Conservation (phyloP, 257 asterid species). For the Thymus mandschuricus region DNA sequence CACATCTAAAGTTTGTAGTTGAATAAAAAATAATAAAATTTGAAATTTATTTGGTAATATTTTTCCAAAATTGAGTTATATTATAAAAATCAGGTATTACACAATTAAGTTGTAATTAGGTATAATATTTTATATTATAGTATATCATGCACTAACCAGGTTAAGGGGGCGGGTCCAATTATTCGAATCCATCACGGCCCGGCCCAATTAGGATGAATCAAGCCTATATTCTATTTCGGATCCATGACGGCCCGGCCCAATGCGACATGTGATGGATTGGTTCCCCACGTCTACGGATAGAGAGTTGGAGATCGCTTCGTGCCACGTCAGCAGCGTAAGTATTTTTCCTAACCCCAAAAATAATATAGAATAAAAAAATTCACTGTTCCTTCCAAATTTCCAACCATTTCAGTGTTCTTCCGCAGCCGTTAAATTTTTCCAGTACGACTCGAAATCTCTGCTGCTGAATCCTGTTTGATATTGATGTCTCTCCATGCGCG, state of each 20-base stretch:
- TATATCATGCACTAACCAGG: no score
- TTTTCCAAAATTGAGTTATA: no score
- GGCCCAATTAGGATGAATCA: conserved; percentile 46
- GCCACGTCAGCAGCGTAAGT: conserved; percentile 39
- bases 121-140: no score
- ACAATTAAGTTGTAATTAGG: no score
- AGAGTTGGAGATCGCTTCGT: conserved; percentile 11
- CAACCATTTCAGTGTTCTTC: conserved; percentile 32
- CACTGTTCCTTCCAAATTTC: conserved; percentile 31
- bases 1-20: no score
- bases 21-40: no score
- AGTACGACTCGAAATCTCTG: conserved; percentile 8
- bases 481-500: conserved; percentile 65
- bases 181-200: conserved; percentile 8
- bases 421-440: conserved; percentile 2
- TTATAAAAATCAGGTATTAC: no score
- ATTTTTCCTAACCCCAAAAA: conserved; percentile 28
- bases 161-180: neutral
- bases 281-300: conserved; percentile 67
- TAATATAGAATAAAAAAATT: neutral
- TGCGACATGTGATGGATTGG: conserved; percentile 44
- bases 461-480: conserved; percentile 15
- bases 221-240: neutral
- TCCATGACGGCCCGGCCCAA: conserved; percentile 24
- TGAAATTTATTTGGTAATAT: no score